phyloP scores from a whole-genome alignment of 2,329 filamentous ascomycete genomes.

The Epichloe bromicola region DNA sequence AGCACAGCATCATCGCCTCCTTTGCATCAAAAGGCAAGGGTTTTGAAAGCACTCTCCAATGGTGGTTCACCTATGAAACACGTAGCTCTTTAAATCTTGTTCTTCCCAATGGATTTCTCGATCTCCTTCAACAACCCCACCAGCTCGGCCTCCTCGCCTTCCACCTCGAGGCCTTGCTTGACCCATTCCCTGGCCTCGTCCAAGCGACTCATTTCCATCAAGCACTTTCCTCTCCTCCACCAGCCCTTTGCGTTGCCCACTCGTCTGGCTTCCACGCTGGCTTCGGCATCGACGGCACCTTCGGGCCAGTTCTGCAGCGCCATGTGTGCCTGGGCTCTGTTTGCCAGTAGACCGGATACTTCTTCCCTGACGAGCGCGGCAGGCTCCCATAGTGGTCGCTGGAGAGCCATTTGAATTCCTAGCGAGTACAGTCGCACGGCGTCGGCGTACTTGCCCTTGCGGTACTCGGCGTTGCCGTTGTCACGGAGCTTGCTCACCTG shows the following conservation, averaged over 20 bases:
- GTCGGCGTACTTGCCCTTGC: constrained; percentile 61
- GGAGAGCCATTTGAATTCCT: constrained; percentile 81
- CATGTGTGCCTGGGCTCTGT: constrained; percentile 86
- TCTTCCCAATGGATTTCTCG: constrained; percentile 31
- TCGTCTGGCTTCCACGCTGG: constrained; percentile 75
- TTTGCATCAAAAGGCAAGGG: too few species aligned
- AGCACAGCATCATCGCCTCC: background rate
- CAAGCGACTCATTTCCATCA: constrained; percentile 80
- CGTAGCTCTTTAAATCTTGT: constrained; percentile 14
- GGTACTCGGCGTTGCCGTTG: constrained; percentile 68
- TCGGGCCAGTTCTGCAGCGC: constrained; percentile 69
- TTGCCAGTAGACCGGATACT: constrained; percentile 64
- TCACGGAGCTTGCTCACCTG: constrained; percentile 87
- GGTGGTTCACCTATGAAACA: background rate
- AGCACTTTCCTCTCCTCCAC: constrained; percentile 75
- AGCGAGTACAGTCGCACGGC: constrained; percentile 72
- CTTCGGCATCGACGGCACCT: constrained; percentile 75
- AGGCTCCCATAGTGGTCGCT: constrained; percentile 79
- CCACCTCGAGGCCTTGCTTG: constrained; percentile 64
- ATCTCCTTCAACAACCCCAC: constrained; percentile 51
- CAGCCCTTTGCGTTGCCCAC: constrained; percentile 87
- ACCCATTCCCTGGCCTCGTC: constrained; percentile 76
- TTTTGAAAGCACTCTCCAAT: too few species aligned
- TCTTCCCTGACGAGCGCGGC: constrained; percentile 75
- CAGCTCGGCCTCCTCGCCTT: constrained; percentile 56